phyloP scores from a whole-genome alignment of 495 filamentous ascomycete genomes.

The Aspergillus haitiensis region DNA sequence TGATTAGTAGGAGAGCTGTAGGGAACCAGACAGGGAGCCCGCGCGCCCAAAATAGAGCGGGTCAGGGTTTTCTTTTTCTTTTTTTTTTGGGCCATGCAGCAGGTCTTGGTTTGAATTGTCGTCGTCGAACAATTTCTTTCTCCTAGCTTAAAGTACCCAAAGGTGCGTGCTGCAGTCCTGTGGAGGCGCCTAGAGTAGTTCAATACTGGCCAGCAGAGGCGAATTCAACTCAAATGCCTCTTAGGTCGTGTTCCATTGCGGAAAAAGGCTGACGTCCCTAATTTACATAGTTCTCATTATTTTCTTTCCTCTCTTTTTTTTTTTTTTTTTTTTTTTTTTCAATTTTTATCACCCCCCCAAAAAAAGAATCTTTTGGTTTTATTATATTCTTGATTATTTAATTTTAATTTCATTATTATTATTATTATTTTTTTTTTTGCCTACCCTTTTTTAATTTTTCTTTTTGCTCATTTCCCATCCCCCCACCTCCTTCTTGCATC shows the following conservation, averaged over 20 bases:
- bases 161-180: slow-evolving; percentile 17
- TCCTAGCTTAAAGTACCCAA: slow-evolving; percentile 20
- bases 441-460: slow-evolving; percentile 10
- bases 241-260: slow-evolving; percentile 21
- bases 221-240: slow-evolving; percentile 14
- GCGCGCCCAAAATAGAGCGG: slow-evolving; percentile 32
- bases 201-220: slow-evolving; percentile 21
- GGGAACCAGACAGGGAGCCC: slow-evolving; percentile 15
- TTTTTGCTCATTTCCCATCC: slow-evolving; percentile 9
- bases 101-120: slow-evolving; percentile 20
- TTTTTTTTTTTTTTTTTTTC: slow-evolving; percentile 8
- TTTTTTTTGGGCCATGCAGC: slow-evolving; percentile 22
- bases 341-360: too few relatives aligned
- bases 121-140: slow-evolving; percentile 17
- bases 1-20: slow-evolving; percentile 17
- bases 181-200: slow-evolving; percentile 27
- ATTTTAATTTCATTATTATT: slow-evolving; percentile 17
- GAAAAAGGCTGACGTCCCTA: slow-evolving; percentile 21
- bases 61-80: slow-evolving; percentile 13
- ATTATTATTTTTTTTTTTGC: slow-evolving; percentile 11
- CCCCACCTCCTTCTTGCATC: slow-evolving; percentile 19
- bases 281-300: slow-evolving; percentile 17
- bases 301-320: slow-evolving; percentile 11
- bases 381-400: slow-evolving; percentile 8
- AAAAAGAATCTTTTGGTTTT: slow-evolving; percentile 7